Evolutionary conservation across 805 yeast genomes (phyloP), one percentile per base, ranked within the genome.

Genomic region (Ogataea sp.): DNA sequence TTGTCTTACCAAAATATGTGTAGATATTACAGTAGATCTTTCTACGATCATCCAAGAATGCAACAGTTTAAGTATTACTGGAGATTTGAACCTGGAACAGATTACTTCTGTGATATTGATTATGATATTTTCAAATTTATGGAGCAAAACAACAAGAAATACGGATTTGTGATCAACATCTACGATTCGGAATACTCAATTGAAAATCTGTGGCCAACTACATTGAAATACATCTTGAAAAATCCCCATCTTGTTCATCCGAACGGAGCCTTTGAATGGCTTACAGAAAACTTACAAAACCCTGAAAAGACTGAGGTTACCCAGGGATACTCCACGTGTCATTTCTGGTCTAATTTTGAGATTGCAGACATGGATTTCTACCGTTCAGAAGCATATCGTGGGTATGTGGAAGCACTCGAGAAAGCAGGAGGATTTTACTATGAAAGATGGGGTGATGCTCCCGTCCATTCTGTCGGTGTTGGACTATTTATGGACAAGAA

Each of bases 401-500:
- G 61, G 11, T 86, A 83, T 76, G 75, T 80, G 51, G 62, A 80
- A 25, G 62, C 67, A 50, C 61, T 87, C 30, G 95, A 86, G 41
- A 44, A 67, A 3, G 59, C 78, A 1, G 93, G 94, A 16, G 90
- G 90, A 4, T 86, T 86, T 52, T 87, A 84, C 57, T 87, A 87
- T 51, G 96, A 88, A 57, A 62, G 95, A 41, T 86, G 95, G 95
- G 95, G 95, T 3, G 96, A 86, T 63, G 95, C 95, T 0, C 95
- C 95, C 0, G 93, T 86, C 1, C 93, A 85, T 55, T 76, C 88
- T 3, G 52, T 87, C 33, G 95, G 90, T 0, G 59, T 85, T 27
- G 74, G 77, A 7, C 54, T 85, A 38, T 83, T 87, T 54, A 84
- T 80, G 7, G 87, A 82, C 49, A 80, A 74, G 48, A 56, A 65